Evolutionary conservation across 1,284 basidiomycete genomes (phyloP), one percentile per base, ranked within the genome.

Genomic region (Rhodotorula sp.): DNA sequence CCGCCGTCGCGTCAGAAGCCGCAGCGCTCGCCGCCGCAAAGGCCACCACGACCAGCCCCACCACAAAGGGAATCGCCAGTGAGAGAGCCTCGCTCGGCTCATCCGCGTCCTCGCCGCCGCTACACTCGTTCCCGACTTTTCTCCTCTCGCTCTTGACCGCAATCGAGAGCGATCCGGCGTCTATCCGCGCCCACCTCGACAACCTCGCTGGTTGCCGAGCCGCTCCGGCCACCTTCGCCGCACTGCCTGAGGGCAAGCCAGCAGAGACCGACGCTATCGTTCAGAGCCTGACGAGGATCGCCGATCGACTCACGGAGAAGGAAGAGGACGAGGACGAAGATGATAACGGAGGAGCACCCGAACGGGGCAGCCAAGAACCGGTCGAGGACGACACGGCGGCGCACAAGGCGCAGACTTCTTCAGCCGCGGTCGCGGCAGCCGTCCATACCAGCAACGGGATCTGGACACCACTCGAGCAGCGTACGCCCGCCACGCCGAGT

Each of bases 141-240:
- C 53, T 77, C 69, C 62, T 78, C 73, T 54, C 75, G 46, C 71
- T 80, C 75, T 48, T 79, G 66, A 67, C 78, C 75, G 67, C 78
- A 55, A 60, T 79, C 71, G 67, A 79, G 68, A 56, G 65, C 8
- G 71, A 77, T 65, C 77, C 77, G 7, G 62, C 69, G 17, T 56
- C 54, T 79, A 66, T 74, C 58, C 69, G 69, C 12, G 26, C 60
- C 14, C 71, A 74, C 56, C 69, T 78, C 51, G 62, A 61, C 60
- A 69, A 70, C 69, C 64, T 72, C 60, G 66, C 68, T 8, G 66
- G 65, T 33, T 53, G 51, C 3, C 64, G 72, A 26, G 74, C 71
- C 46, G 70, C 73, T 2, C 70, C 71, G 0, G 70, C 76, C 1
- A 62, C 64, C 26, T 71, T 71, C 58, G 57, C 58, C 30, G 29